Evolutionary conservation across 163 green algal genomes (phyloP), one percentile per base, ranked within the genome.

Genomic region (Smithsoniella earleae): DNA sequence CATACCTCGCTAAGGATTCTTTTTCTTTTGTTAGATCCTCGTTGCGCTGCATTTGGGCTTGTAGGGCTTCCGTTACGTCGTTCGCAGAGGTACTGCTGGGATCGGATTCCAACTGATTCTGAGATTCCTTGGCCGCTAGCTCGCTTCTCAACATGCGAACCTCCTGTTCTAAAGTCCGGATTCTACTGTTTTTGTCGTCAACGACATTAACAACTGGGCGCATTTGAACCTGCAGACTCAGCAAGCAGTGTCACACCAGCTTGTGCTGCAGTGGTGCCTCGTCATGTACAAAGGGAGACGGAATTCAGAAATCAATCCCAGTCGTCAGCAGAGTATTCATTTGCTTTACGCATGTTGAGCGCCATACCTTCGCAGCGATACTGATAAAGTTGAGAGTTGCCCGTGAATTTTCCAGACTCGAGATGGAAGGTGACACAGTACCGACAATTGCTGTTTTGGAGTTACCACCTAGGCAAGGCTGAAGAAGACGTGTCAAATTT

Each of bases 401-500:
- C 20, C 34, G 31, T 34, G 58, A 45, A 13, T 69, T 69, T 33
- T 69, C 58, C 16, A 69, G 22, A 5, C 30, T n/a, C 27, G 58
- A 69, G 27, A 46, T 27, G 0, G 76, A 74, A 13, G 79, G 75
- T 58, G 81, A 81, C 52, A 88, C 73, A 3, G 73, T 80, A 8
- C 78, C 82, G 22, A 88, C 73, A 44, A 88, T 81, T 31, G 76
- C 77, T 3, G 80, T 84, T 38, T 77, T 77, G 6, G 80, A 76
- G 65, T 85, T 87, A 28, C 82, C 82, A 1, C 82, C 82, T 37
- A 87, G 66, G 74, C 75, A 79, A 0, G 80, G 80, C 75, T 82
- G 78, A 72, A 87, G 78, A 46, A 87, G 79, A 6, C 82, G 76
- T 1, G 82, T 87, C 6, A 87, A 77, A 37, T 87, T 87, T 43